Percentiles rank a stretch among this genome's conserved stretches.
Evolutionary conservation across 2,329 filamentous ascomycete genomes (phyloP).

Genomic region (Aureobasidium lini): DNA sequence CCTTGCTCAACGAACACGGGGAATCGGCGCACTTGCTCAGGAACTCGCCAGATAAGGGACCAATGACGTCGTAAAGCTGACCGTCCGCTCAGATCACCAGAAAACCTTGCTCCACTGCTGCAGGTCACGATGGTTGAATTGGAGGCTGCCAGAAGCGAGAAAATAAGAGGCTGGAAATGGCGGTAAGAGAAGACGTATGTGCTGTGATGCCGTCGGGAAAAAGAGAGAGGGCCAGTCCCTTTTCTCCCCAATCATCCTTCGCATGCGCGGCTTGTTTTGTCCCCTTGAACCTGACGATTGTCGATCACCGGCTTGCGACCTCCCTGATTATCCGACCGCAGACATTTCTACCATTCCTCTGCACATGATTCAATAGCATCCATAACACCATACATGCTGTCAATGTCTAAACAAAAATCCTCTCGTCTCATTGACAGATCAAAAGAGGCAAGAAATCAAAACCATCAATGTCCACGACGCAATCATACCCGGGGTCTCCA

Average conservation of each 20-base stretch:
- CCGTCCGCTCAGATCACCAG: background rate
- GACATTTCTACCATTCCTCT: background rate
- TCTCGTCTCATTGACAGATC: too few relatives aligned
- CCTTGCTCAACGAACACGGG: background rate
- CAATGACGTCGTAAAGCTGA: background rate
- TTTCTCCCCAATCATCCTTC: conserved; percentile 4
- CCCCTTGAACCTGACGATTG: conserved; percentile 8
- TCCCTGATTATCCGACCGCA: background rate
- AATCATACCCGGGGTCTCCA: background rate
- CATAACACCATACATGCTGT: too few relatives aligned
- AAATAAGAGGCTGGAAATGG: background rate
- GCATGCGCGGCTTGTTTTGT: conserved; percentile 3
- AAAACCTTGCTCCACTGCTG: background rate
- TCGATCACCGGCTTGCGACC: background rate
- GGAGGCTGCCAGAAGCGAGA: background rate
- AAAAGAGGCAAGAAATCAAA: background rate
- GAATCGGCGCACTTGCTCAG: background rate
- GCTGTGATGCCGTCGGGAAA: background rate
- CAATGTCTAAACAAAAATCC: too few relatives aligned
- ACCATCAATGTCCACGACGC: background rate
- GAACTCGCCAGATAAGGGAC: background rate
- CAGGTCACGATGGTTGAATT: conserved; percentile 1
- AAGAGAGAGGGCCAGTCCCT: background rate
- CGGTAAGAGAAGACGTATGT: background rate
- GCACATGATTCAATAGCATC: background rate